These are phyloP conservation scores for Amphicarpaea edgeworthii DNA, from an alignment of 306 rosid genomes.

Conservation along the genomic window DNA sequence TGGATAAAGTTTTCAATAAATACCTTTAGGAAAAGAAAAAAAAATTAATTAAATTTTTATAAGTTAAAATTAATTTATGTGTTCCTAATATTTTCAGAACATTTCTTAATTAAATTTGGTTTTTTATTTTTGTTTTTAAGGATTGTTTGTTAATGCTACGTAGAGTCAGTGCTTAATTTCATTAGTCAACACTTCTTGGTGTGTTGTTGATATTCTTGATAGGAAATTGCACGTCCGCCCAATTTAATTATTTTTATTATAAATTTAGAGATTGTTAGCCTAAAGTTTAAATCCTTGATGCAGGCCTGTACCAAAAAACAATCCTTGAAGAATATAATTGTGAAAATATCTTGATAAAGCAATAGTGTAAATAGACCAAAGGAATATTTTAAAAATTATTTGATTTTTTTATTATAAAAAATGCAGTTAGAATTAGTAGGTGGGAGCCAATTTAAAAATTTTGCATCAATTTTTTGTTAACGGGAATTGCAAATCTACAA, in stretches of 20 bases:
- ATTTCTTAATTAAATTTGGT: background rate
- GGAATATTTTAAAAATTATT: too few species aligned
- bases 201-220: background rate
- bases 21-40: background rate
- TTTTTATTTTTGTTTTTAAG: too few species aligned
- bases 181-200: background rate
- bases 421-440: too few species aligned
- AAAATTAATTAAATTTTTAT: background rate
- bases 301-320: background rate
- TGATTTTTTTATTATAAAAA: too few species aligned
- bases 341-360: background rate
- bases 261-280: background rate
- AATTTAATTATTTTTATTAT: background rate
- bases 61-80: background rate
- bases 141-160: too few species aligned
- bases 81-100: background rate
- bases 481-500: too few species aligned
- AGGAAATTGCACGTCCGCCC: background rate
- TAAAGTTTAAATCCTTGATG: background rate
- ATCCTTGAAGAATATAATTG: background rate
- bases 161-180: background rate
- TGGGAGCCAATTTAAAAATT: too few species aligned
- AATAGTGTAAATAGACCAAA: too few species aligned
- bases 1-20: background rate
- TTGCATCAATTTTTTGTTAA: too few species aligned